phyloP scores from a whole-genome alignment of 2,329 filamentous ascomycete genomes.

The Verticillium dahliae region DNA sequence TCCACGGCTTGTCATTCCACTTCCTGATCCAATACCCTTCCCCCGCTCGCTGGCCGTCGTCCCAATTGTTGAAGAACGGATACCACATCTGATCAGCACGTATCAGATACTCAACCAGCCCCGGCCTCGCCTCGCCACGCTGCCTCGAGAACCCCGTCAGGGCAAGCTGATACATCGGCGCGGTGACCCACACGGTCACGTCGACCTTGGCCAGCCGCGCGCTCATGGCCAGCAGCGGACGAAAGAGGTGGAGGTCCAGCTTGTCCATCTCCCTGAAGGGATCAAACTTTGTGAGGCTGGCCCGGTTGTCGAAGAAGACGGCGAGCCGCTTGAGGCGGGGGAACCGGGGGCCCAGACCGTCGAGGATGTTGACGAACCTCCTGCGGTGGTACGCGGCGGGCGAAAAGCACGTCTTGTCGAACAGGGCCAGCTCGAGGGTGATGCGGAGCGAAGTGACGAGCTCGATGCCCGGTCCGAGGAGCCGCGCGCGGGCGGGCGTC shows the following conservation, averaged over 20 bases:
- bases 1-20: background rate
- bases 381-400: background rate
- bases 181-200: background rate
- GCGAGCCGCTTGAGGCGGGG: background rate
- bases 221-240: background rate
- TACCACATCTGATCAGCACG: background rate
- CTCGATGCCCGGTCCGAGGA: background rate
- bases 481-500: background rate
- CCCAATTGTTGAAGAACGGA: background rate
- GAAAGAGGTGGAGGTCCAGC: background rate
- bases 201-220: background rate
- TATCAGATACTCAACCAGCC: background rate
- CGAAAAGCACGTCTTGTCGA: background rate
- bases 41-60: background rate
- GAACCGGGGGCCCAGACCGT: background rate
- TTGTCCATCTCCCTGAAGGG: background rate
- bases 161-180: background rate
- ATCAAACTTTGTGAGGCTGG: background rate
- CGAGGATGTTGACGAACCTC: background rate
- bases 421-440: background rate
- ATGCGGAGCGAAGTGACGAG: background rate
- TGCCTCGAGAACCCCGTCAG: background rate
- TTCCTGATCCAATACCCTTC: background rate
- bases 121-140: background rate
- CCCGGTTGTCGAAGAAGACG: background rate